phyloP scores from a whole-genome alignment of 2,329 filamentous ascomycete species.

The Cladosporium sphaerospermum region DNA sequence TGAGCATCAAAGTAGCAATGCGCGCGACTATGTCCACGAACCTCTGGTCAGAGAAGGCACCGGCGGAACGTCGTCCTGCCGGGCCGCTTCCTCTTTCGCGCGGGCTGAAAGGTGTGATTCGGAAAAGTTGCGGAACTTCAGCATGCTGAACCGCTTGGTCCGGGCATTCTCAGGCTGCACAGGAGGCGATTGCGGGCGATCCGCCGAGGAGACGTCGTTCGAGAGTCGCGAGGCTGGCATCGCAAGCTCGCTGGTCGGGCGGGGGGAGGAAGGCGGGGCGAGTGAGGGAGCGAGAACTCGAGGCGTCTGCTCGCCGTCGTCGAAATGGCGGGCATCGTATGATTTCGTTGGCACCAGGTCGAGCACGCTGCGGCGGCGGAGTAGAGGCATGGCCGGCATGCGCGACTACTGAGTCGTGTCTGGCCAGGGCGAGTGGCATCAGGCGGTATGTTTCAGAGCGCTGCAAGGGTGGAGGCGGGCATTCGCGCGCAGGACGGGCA shows the following conservation, averaged over 20 bases:
- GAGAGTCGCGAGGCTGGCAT: constrained; percentile 16
- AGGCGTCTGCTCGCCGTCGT: not conserved
- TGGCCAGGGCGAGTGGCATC: not conserved
- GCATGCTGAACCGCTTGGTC: constrained; percentile 55
- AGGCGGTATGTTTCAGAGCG: not conserved
- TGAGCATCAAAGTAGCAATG: constrained; percentile 61
- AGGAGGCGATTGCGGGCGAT: constrained; percentile 18
- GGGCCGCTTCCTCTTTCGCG: constrained; percentile 61
- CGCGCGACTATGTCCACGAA: constrained; percentile 52
- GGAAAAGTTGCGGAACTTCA: constrained; percentile 86
- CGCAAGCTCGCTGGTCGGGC: constrained; percentile 14
- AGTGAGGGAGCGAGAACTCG: constrained; percentile 2
- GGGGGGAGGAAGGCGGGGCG: constrained; percentile 1
- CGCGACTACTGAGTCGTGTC: constrained; percentile 5
- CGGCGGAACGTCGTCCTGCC: constrained; percentile 40
- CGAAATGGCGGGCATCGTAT: not conserved
- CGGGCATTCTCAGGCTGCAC: constrained; percentile 20
- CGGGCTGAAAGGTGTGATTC: constrained; percentile 78
- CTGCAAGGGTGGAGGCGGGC: not conserved
- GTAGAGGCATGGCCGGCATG: constrained; percentile 30
- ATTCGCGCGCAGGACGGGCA: constrained; percentile 3
- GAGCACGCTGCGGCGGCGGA: constrained; percentile 39
- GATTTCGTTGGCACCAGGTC: constrained; percentile 24
- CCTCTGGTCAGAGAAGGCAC: constrained; percentile 36
- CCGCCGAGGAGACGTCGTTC: constrained; percentile 21